A percentile compares a stretch with the other conserved stretches of the same genome.
phyloP scores from a whole-genome alignment of 2,329 filamentous ascomycete genomes.

The Clonostachys rhizophaga region DNA sequence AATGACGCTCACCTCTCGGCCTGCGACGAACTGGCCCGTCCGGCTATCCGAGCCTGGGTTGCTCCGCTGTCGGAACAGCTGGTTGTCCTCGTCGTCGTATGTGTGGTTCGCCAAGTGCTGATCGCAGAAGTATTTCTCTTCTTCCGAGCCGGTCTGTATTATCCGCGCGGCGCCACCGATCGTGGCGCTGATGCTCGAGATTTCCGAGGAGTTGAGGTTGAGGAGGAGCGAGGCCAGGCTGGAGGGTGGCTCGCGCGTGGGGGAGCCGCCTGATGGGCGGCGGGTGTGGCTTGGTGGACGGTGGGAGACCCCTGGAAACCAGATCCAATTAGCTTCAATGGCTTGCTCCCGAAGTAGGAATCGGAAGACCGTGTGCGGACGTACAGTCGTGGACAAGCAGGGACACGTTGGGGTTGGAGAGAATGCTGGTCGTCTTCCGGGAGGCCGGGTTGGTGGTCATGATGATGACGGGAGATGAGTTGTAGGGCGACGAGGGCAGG shows the following conservation, averaged over 20 bases:
- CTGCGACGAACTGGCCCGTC: conserved; percentile 22
- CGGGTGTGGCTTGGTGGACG: conserved; percentile 71
- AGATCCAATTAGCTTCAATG: neutral
- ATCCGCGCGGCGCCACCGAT: conserved; percentile 85
- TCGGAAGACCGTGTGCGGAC: conserved; percentile 4
- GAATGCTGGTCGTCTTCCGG: conserved; percentile 77
- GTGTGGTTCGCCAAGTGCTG: conserved; percentile 90
- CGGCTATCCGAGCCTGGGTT: neutral
- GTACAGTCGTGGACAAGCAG: conserved; percentile 91
- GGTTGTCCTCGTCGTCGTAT: conserved; percentile 55
- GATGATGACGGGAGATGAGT: conserved; percentile 76
- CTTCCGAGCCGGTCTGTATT: conserved; percentile 66
- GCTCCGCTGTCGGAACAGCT: conserved; percentile 18
- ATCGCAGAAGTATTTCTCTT: conserved; percentile 80
- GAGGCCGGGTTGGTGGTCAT: conserved; percentile 84
- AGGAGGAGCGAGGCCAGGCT: conserved; percentile 79
- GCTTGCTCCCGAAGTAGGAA: no score
- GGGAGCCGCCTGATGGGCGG: conserved; percentile 56
- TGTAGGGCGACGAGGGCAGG: conserved; percentile 71
- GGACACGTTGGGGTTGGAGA: conserved; percentile 81
- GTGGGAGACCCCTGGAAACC: conserved; percentile 70
- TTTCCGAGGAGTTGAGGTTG: conserved; percentile 84
- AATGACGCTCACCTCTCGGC: conserved; percentile 81
- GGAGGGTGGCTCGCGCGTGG: conserved; percentile 60
- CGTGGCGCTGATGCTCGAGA: conserved; percentile 86